Conservation (phyloP, 148 eudicot species). For the Rhododendron ferrugineum region DNA sequence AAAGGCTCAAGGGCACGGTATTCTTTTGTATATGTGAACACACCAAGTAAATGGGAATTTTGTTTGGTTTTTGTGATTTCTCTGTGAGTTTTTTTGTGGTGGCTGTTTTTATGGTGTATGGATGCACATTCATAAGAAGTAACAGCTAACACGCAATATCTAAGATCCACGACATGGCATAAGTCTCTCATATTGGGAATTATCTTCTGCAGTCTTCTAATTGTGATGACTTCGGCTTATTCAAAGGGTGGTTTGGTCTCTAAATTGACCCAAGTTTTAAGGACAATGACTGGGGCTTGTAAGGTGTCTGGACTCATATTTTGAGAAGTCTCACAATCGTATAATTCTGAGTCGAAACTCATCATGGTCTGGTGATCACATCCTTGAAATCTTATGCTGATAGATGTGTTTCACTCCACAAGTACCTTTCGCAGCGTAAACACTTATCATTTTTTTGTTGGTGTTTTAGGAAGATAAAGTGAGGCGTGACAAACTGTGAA, state of each 20-base stretch:
- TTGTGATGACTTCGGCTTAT: background rate
- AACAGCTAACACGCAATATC: background rate
- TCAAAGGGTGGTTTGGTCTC: background rate
- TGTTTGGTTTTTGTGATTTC: background rate
- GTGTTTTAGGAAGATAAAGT: too few species aligned
- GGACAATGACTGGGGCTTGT: background rate
- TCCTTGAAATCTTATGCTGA: too few species aligned
- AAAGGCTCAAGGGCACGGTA: background rate
- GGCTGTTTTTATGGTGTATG: background rate
- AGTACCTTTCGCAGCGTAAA: too few species aligned
- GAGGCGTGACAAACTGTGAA: too few species aligned
- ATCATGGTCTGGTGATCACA: too few species aligned
- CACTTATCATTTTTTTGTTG: too few species aligned
- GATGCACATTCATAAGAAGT: background rate
- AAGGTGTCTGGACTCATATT: background rate
- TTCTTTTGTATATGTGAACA: constrained; percentile 1
- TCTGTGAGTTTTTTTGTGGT: background rate
- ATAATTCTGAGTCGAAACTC: background rate
- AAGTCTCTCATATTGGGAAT: background rate
- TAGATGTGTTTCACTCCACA: too few species aligned
- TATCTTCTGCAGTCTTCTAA: too few species aligned
- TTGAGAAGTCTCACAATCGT: background rate
- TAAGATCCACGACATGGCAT: background rate
- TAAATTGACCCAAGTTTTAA: background rate
- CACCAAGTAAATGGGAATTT: background rate